Base-by-base conservation (phyloP, 768 basidiomycete genomes). In the Pleurotus platypus region DNA sequence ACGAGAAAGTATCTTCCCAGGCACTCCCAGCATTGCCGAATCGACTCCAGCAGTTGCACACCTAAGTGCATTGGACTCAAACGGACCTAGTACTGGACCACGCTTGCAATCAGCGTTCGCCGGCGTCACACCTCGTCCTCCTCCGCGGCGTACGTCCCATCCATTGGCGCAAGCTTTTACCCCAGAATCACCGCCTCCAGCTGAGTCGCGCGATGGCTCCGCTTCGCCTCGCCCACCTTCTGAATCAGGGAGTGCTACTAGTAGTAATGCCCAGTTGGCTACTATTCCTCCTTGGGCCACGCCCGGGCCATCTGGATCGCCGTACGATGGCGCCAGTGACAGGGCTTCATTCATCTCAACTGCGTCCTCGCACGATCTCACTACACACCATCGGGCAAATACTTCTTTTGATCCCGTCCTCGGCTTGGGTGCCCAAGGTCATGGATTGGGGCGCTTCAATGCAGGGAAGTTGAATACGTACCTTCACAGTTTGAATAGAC, bases 351-450 rank as follows among this genome's bases (percentile, higher is more conserved):
- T 89, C 68, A 75, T 90, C 47, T 93, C 92, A 3, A 92, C 89
- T 1, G 83, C 89, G 1, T 93, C 92, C 1, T 94, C 94, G 20
- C 90, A 95, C 61, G 93, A 96, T 67, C 75, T 96, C 42, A 92
- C 91, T 2, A 84, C 86, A 4, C 86, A 91, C 66, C 78, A 80
- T 54, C 83, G 90, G 7, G 88, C 84, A 56, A 95, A 96, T 65
- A 90, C 91, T 11, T 94, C 92, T 6, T 92, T 94, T 60, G 94
- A 94, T 64, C 90, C 90, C 22, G 82, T 85, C 1, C 84, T 91
- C 66, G 90, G 89, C 12, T 83, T 88, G 47, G 87, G 84, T 22
- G 83, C 81, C 22, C 76, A 77, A 39, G 83, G 81, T 15, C 80
- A 83, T 43, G 88, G 85, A 15, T 82, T 91, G 27, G 86, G 87